Conservation (phyloP, 192 early-diverging fungal species). For the Fimicolochytrium jonesii region DNA sequence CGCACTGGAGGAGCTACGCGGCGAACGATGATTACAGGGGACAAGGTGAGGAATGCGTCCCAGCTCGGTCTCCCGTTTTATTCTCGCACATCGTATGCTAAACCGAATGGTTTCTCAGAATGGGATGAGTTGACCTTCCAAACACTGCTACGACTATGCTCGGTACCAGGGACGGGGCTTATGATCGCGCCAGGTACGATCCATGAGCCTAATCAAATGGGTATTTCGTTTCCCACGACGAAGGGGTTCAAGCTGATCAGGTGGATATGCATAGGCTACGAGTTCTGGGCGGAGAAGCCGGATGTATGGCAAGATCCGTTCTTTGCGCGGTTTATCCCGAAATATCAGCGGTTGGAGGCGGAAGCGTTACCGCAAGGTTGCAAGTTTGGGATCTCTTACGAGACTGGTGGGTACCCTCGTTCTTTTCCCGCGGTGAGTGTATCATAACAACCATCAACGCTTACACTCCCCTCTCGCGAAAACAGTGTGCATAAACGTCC, state of each 20-base stretch:
- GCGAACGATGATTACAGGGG: conserved; percentile 33
- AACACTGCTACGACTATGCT: background rate
- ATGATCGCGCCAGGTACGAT: conserved; percentile 10
- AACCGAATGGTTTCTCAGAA: too few relatives aligned
- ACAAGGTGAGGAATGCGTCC: conserved; percentile 34
- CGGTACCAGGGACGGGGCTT: conserved; percentile 6
- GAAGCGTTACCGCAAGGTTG: conserved; percentile 49
- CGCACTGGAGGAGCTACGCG: conserved; percentile 61
- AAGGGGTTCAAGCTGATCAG: background rate
- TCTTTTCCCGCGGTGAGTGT: background rate
- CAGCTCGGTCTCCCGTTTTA: too few relatives aligned
- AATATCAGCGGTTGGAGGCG: conserved; percentile 9
- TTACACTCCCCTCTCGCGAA: too few relatives aligned
- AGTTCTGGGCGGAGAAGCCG: conserved; percentile 54
- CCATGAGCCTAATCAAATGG: too few relatives aligned
- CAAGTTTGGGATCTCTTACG: conserved; percentile 60
- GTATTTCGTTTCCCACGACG: too few relatives aligned
- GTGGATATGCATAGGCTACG: conserved; percentile 25
- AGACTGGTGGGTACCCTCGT: too few relatives aligned
- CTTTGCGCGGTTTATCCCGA: conserved; percentile 49
- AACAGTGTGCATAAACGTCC: conserved; percentile 60
- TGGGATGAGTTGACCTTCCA: conserved; percentile 15
- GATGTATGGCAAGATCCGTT: conserved; percentile 57
- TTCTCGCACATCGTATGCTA: too few relatives aligned
- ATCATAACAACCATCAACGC: background rate